These are phyloP conservation scores for Nothomitra cinnamomea DNA, from an alignment of 2,329 filamentous ascomycete genomes.

Conservation along the genomic window DNA sequence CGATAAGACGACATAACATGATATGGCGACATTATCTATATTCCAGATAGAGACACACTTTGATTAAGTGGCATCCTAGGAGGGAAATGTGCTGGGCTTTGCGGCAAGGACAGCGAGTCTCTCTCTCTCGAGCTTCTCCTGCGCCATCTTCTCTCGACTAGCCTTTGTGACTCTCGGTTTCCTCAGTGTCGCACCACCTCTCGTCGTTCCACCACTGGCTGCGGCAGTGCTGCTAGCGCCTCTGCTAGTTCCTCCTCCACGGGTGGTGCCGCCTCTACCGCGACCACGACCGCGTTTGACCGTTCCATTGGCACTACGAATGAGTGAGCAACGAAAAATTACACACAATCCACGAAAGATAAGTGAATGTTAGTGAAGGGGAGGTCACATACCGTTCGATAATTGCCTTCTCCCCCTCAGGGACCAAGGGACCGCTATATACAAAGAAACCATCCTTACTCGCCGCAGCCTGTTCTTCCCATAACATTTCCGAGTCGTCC, in stretches of 20 bases:
- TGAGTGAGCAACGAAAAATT: conserved; percentile 19
- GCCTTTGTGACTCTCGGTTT: conserved; percentile 80
- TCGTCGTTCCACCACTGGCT: conserved; percentile 42
- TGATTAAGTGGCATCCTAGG: conserved; percentile 1
- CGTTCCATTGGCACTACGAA: conserved; percentile 48
- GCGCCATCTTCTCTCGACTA: conserved; percentile 63
- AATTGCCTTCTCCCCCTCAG: conserved; percentile 62
- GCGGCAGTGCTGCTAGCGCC: conserved; percentile 1
- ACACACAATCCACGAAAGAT: too few species aligned
- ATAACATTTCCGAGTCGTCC: conserved; percentile 85
- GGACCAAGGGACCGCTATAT: conserved; percentile 80
- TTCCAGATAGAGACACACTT: too few species aligned
- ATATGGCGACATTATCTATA: too few species aligned
- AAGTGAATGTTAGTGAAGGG: neutral
- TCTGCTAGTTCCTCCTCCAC: conserved; percentile 3
- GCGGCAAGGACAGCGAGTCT: conserved; percentile 22
- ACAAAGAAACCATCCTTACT: conserved; percentile 97
- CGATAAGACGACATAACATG: too few species aligned
- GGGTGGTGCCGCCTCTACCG: conserved; percentile 10
- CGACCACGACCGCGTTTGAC: conserved; percentile 48
- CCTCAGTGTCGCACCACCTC: conserved; percentile 55
- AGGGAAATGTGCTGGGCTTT: conserved; percentile 12
- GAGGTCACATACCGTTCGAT: conserved; percentile 36
- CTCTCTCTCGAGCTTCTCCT: conserved; percentile 64
- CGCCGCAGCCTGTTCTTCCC: conserved; percentile 89